phyloP scores from a whole-genome alignment of 2,329 filamentous ascomycete species.

The Pseudogymnoascus sp. region DNA sequence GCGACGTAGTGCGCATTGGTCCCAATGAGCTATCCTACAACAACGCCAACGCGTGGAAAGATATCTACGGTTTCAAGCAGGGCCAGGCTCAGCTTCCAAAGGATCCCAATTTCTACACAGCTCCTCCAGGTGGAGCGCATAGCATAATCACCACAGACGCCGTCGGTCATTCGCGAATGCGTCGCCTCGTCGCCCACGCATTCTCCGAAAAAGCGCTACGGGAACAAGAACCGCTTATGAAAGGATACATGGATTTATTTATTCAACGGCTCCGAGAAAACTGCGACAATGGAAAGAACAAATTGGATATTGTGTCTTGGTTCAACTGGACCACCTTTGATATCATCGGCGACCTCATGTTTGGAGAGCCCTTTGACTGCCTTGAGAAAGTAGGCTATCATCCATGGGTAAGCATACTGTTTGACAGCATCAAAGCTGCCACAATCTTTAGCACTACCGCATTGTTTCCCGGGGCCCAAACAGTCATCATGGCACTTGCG shows the following conservation, averaged over 20 bases:
- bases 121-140: not conserved
- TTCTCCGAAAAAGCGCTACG: slow-evolving; percentile 19
- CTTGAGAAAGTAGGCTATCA: slow-evolving; percentile 25
- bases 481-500: slow-evolving; percentile 6
- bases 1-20: too few species aligned
- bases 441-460: not conserved
- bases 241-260: slow-evolving; percentile 8
- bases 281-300: not conserved
- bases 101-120: not conserved
- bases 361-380: slow-evolving; percentile 28
- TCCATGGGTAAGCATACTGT: slow-evolving; percentile 25
- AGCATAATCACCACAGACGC: not conserved
- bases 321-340: slow-evolving; percentile 33
- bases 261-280: not conserved
- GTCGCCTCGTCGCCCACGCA: slow-evolving; percentile 18
- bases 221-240: slow-evolving; percentile 19
- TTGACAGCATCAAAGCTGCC: slow-evolving; percentile 21
- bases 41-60: too few species aligned
- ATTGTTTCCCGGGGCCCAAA: not conserved
- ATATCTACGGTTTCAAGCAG: too few species aligned
- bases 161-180: slow-evolving; percentile 18
- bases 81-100: too few species aligned
- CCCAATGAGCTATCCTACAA: too few species aligned
- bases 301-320: slow-evolving; percentile 10
- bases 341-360: slow-evolving; percentile 30